Base-by-base conservation (phyloP, 345 rosid genomes). In the Cardiospermum halicacabum region DNA sequence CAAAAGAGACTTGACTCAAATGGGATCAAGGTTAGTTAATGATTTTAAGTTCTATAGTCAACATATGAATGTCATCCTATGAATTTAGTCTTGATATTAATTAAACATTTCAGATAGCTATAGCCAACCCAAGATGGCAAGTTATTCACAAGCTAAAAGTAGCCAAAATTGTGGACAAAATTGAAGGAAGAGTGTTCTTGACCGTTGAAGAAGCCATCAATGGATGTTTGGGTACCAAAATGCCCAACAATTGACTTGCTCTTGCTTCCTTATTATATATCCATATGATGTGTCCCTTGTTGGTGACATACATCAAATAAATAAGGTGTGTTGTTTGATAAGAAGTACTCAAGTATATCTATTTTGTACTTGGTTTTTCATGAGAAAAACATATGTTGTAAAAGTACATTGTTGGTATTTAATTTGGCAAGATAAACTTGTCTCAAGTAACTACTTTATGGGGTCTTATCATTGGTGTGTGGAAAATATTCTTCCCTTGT, bases 121-220 rank as follows among this genome's bases (percentile, higher is more conserved):
- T 92, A 50, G 79, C 77, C 15, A 89, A 85, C 66, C 98, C 97
- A 2, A 87, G 77, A 70, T 89, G 96, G 96, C 78, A 82, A 74
- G 96, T 92, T 69, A 74, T 82, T 56, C 89, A 89, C 81, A 92
- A 89, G 82, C 78, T 92, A 74, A 92, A 69, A 78, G 24, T 78
- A 60, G 73, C 87, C 36, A 82, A 82, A 58, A 82, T 82, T 67
- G 81, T 76, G 69, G 69, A 36, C 40, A 83, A 73, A 73, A 75
- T 86, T 30, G 88, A 89, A 69, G 91, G 89, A 65, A 85, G 73
- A 69, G 72, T 88, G 53, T 89, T 73, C 73, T 60, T 89, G 58
- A 86, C 86, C 7, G 74, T 89, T 54, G 84, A 71, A 26, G 98
- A 89, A 78, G 96, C 98, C 55, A 50, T 83, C 40, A 91, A 82